Conservation (phyloP, 2,329 filamentous ascomycete species). For the Penicillium palitans region DNA sequence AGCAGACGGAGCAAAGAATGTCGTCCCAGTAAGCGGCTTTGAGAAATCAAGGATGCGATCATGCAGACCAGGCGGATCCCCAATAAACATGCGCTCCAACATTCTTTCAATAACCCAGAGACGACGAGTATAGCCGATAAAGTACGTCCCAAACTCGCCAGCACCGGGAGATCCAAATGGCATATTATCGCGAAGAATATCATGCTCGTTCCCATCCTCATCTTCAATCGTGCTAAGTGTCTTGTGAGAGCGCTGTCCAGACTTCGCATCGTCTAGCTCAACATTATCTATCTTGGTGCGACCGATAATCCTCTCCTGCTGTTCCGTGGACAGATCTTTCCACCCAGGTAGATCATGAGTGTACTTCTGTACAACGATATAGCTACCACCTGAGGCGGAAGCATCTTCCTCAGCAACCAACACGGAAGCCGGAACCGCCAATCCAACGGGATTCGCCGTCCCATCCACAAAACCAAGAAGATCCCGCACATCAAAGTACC, state of each 20-base stretch:
- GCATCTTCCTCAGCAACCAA: constrained; percentile 48
- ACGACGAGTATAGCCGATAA: constrained; percentile 32
- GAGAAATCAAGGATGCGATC: constrained; percentile 50
- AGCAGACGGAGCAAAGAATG: too few species aligned
- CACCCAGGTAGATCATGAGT: constrained; percentile 54
- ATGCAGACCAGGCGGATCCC: constrained; percentile 54
- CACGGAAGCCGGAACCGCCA: constrained; percentile 45
- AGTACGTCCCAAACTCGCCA: not conserved
- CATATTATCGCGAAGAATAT: constrained; percentile 61
- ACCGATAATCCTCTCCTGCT: constrained; percentile 59
- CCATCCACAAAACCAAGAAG: constrained; percentile 62
- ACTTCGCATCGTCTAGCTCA: constrained; percentile 55
- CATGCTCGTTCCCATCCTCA: constrained; percentile 52
- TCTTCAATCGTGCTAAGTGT: constrained; percentile 56
- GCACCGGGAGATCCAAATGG: constrained; percentile 57
- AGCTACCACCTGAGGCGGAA: constrained; percentile 52
- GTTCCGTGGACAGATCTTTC: constrained; percentile 49
- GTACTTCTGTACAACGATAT: constrained; percentile 62
- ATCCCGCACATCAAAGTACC: constrained; percentile 61
- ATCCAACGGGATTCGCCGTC: constrained; percentile 58
- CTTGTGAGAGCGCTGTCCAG: constrained; percentile 56
- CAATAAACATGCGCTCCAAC: constrained; percentile 59
- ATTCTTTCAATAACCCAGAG: constrained; percentile 60
- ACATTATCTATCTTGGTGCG: constrained; percentile 59
- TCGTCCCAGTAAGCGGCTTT: too few species aligned